Percentiles rank a stretch among this genome's conserved stretches.
phyloP scores from a whole-genome alignment of 352 stramenopile species.

The Globisporangium paddicum region DNA sequence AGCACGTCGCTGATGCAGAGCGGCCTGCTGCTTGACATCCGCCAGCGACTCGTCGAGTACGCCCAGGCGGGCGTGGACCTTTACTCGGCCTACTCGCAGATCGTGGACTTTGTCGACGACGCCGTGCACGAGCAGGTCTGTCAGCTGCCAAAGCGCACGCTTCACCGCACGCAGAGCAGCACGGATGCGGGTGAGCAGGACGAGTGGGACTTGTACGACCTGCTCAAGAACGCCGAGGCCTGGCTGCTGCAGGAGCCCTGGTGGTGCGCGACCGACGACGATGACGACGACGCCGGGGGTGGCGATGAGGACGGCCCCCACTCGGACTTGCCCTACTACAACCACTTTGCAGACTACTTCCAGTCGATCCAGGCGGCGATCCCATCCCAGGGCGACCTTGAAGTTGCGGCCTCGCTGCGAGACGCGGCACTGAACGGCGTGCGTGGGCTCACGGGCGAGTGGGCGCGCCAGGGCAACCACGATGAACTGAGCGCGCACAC shows the following conservation, averaged over 20 bases:
- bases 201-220: slow-evolving; percentile 51
- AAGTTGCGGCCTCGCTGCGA: slow-evolving; percentile 37
- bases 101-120: slow-evolving; percentile 46
- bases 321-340: slow-evolving; percentile 39
- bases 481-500: slow-evolving; percentile 35
- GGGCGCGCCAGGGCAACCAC: slow-evolving; percentile 31
- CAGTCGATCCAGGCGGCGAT: slow-evolving; percentile 31
- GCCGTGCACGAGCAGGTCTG: slow-evolving; percentile 37
- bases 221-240: slow-evolving; percentile 53
- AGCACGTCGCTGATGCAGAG: slow-evolving; percentile 29
- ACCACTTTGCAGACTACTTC: slow-evolving; percentile 48
- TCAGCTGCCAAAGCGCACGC: slow-evolving; percentile 33
- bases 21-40: slow-evolving; percentile 41
- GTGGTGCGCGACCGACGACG: slow-evolving; percentile 44
- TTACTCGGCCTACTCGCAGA: slow-evolving; percentile 36
- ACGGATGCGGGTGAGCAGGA: slow-evolving; percentile 12
- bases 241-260: slow-evolving; percentile 51
- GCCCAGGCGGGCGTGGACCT: slow-evolving; percentile 31
- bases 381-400: slow-evolving; percentile 34
- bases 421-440: slow-evolving; percentile 35
- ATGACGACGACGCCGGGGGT: slow-evolving; percentile 28
- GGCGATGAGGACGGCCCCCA: slow-evolving; percentile 31
- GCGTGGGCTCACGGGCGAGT: slow-evolving; percentile 41
- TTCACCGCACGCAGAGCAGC: slow-evolving; percentile 24
- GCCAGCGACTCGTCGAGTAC: slow-evolving; percentile 41